A percentile compares a stretch with the other conserved stretches of the same genome.
These are phyloP conservation scores for Leccinum subgranulosum DNA, from an alignment of 768 basidiomycete species.

Conservation along the genomic window DNA sequence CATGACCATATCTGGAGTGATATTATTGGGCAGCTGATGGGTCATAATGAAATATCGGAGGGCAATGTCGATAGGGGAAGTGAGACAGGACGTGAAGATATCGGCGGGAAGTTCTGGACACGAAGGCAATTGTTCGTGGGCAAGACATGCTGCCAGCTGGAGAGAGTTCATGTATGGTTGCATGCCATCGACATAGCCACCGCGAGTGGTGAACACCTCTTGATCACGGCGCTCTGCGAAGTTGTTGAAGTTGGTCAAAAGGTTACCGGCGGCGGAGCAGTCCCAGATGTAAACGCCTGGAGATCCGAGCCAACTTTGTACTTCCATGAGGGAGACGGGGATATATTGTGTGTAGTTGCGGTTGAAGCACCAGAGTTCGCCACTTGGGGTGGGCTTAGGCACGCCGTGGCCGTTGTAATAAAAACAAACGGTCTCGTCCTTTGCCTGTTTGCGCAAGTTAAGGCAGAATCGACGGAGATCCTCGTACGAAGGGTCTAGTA, in stretches of 20 bases:
- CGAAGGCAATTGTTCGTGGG: slow-evolving; percentile 82
- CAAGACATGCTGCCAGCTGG: slow-evolving; percentile 61
- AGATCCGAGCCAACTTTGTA: slow-evolving; percentile 91
- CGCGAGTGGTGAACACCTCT: slow-evolving; percentile 55
- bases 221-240: slow-evolving; percentile 75
- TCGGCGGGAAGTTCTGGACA: slow-evolving; percentile 97
- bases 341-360: slow-evolving; percentile 97
- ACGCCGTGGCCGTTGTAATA: slow-evolving; percentile 99
- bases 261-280: slow-evolving; percentile 94
- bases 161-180: slow-evolving; percentile 84
- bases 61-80: slow-evolving; percentile 97
- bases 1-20: slow-evolving; percentile 87
- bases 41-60: slow-evolving; percentile 92
- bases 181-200: slow-evolving; percentile 54
- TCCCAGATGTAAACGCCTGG: slow-evolving; percentile 99
- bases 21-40: slow-evolving; percentile 76
- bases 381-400: slow-evolving; percentile 91
- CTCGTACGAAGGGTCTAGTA: slow-evolving; percentile 70
- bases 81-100: slow-evolving; percentile 95
- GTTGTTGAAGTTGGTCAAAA: slow-evolving; percentile 83
- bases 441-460: slow-evolving; percentile 79
- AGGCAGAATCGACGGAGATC: slow-evolving; percentile 87
- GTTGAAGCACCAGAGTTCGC: slow-evolving; percentile 99
- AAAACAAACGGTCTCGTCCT: slow-evolving; percentile 91
- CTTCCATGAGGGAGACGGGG: slow-evolving; percentile 89